Evolutionary conservation across 768 basidiomycete genomes (phyloP).

Genomic region (Clavaria fumosa): DNA sequence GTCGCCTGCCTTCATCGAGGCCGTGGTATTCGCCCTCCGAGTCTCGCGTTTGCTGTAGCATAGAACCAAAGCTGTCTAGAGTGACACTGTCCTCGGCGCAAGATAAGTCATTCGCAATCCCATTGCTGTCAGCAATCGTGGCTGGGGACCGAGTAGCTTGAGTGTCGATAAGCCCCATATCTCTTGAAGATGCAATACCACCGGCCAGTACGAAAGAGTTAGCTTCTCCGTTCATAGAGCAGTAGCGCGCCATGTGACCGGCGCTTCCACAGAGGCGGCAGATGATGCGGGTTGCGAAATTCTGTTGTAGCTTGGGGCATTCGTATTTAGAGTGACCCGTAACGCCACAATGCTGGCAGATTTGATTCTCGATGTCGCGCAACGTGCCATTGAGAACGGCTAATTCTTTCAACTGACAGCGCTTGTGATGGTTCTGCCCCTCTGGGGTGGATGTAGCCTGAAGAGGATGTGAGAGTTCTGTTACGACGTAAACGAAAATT

Average conservation of each 20-base stretch:
- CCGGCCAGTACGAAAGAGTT: no score
- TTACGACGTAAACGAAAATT: conserved; percentile 7
- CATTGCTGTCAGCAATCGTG: no score
- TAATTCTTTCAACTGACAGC: conserved; percentile 94
- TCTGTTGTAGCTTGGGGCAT: conserved; percentile 94
- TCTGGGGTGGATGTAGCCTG: conserved; percentile 98
- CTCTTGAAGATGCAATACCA: no score
- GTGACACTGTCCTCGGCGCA: no score
- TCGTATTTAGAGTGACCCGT: conserved; percentile 97
- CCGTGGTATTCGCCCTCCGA: no score
- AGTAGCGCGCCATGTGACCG: conserved; percentile 98
- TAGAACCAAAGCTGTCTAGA: no score
- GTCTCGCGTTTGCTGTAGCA: no score
- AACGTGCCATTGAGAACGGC: conserved; percentile 97
- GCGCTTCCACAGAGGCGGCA: conserved; percentile 97
- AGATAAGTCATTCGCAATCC: no score
- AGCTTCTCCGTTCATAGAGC: conserved; percentile 84
- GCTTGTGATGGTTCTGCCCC: conserved; percentile 98
- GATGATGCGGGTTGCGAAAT: conserved; percentile 98
- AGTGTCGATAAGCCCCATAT: no score
- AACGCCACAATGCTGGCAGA: conserved; percentile 93
- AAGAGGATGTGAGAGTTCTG: no score
- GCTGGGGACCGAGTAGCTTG: no score
- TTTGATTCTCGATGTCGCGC: conserved; percentile 98
- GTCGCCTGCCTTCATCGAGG: no score